phyloP scores from a whole-genome alignment of 169 alveolate genomes.

The Plasmodium gonderi region DNA sequence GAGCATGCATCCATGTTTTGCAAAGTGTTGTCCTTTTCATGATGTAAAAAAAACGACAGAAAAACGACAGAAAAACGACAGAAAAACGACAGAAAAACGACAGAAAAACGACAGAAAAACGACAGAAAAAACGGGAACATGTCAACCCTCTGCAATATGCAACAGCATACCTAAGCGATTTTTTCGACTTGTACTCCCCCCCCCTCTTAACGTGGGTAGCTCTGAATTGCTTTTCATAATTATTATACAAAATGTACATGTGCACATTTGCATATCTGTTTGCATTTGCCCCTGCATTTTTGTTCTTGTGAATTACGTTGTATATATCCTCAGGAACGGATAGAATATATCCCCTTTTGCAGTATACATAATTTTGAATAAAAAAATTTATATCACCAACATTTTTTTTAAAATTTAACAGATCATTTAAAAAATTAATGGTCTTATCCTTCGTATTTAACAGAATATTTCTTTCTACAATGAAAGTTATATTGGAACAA shows the following conservation, averaged over 20 bases:
- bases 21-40: neutral
- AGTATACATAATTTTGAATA: slow-evolving; percentile 65
- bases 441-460: slow-evolving; percentile 26
- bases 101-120: neutral
- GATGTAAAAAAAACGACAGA: neutral
- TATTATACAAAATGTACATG: slow-evolving; percentile 64
- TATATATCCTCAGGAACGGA: slow-evolving; percentile 63
- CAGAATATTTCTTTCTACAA: slow-evolving; percentile 28
- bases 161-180: slow-evolving; percentile 53
- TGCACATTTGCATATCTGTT: slow-evolving; percentile 20
- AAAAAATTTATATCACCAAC: slow-evolving; percentile 65
- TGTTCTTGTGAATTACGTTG: slow-evolving; percentile 68
- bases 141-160: neutral
- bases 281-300: slow-evolving; percentile 12
- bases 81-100: neutral
- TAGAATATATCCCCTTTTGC: slow-evolving; percentile 73
- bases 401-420: slow-evolving; percentile 64
- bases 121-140: neutral
- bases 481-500: slow-evolving; percentile 44
- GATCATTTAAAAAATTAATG: slow-evolving; percentile 28
- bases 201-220: slow-evolving; percentile 27
- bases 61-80: neutral
- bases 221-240: slow-evolving; percentile 26
- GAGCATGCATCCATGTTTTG: neutral
- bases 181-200: slow-evolving; percentile 41